Percentiles rank a stretch among this genome's conserved stretches.
Evolutionary conservation across 495 filamentous ascomycete genomes (phyloP).

Genomic region (Podospora sp.): DNA sequence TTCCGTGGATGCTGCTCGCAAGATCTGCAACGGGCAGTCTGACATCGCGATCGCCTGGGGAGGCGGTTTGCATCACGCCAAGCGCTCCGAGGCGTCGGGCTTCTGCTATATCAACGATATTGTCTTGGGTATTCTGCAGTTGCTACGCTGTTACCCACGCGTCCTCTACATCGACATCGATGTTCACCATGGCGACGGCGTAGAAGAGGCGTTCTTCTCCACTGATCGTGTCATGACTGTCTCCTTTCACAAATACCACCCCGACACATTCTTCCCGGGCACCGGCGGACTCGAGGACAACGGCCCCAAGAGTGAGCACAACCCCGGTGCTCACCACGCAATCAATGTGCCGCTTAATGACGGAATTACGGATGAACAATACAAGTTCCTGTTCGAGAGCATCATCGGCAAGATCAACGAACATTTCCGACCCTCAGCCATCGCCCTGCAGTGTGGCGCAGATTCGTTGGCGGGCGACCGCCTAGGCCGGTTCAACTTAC

Average conservation of each 20-base stretch:
- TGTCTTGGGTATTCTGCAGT: slow-evolving; percentile 91
- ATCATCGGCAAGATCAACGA: slow-evolving; percentile 76
- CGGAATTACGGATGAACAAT: slow-evolving; percentile 92
- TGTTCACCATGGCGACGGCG: slow-evolving; percentile 96
- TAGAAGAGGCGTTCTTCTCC: slow-evolving; percentile 97
- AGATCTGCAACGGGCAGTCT: slow-evolving; percentile 80
- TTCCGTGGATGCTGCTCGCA: slow-evolving; percentile 87
- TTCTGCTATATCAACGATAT: slow-evolving; percentile 99
- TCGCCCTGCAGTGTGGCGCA: slow-evolving; percentile 95
- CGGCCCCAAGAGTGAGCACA: slow-evolving; percentile 79
- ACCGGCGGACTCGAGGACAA: slow-evolving; percentile 93
- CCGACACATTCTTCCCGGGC: slow-evolving; percentile 91
- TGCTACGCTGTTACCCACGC: slow-evolving; percentile 89
- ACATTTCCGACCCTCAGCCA: slow-evolving; percentile 78
- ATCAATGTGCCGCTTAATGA: slow-evolving; percentile 96
- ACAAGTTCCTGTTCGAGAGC: slow-evolving; percentile 78
- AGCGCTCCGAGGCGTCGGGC: slow-evolving; percentile 93
- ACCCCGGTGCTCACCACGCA: slow-evolving; percentile 88
- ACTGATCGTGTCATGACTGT: slow-evolving; percentile 98
- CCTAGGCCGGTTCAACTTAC: slow-evolving; percentile 93
- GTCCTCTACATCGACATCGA: slow-evolving; percentile 98
- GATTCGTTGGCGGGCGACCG: slow-evolving; percentile 93
- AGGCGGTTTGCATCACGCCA: slow-evolving; percentile 94
- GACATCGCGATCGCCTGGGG: slow-evolving; percentile 98
- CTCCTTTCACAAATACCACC: slow-evolving; percentile 94